A percentile compares a stretch with the other conserved stretches of the same genome.
Conservation (phyloP, 148 eudicot genomes). For the Camellia granthamiana region DNA sequence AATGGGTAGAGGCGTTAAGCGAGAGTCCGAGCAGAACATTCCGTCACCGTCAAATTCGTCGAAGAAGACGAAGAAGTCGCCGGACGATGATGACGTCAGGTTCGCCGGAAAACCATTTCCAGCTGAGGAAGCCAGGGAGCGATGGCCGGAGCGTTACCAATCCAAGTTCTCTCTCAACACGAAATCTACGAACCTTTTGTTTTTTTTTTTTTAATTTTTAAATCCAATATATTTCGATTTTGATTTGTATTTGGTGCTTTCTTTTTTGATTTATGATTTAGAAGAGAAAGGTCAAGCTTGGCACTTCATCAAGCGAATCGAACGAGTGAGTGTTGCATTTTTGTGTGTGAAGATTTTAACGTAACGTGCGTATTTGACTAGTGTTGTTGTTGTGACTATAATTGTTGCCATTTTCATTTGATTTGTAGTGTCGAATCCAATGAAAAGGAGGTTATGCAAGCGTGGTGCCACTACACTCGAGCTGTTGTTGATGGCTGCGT, state of each 20-base stretch:
- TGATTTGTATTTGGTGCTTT: no score
- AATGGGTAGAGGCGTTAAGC: background rate
- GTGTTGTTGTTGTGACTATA: background rate
- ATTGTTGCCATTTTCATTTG: background rate
- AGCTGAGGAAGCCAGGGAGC: conserved; percentile 17
- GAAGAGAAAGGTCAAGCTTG: conserved; percentile 6
- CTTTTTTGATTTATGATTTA: background rate
- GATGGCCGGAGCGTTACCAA: conserved; percentile 29
- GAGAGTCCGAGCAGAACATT: background rate
- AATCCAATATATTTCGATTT: background rate
- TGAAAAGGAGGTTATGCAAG: conserved; percentile 26
- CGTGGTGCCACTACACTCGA: conserved; percentile 21
- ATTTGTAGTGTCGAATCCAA: background rate
- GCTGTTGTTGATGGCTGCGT: conserved; percentile 30
- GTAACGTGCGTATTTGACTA: no score
- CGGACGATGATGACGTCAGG: conserved; percentile 3
- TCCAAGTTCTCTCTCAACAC: conserved; percentile 17
- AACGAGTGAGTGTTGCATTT: background rate
- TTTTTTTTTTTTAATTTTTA: no score
- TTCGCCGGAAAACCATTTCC: conserved; percentile 28
- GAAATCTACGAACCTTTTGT: background rate
- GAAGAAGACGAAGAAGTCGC: conserved; percentile 12
- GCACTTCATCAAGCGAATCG: background rate
- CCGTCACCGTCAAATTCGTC: background rate
- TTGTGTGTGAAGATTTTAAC: background rate